Conservation (phyloP, 163 green algal genomes). For the Prototheca cutis region DNA sequence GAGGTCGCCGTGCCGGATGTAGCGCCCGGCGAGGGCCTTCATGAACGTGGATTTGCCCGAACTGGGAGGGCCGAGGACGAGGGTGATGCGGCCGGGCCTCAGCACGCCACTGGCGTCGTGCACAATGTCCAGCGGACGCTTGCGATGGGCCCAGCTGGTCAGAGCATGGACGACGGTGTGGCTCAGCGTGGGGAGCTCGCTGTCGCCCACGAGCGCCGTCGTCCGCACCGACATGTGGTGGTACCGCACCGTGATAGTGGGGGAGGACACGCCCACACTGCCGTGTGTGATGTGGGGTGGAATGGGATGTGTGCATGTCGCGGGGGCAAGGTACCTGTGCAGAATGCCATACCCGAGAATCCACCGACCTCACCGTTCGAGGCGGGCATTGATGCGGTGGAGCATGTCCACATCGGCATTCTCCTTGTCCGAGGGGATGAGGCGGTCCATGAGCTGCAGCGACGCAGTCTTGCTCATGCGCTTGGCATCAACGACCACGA, state of each 20-base stretch:
- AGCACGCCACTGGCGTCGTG: slow-evolving; percentile 17
- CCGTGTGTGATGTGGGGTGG: too few relatives aligned
- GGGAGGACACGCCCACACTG: slow-evolving; percentile 10
- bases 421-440: background rate
- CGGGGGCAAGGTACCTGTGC: too few relatives aligned
- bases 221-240: slow-evolving; percentile 9
- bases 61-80: slow-evolving; percentile 66
- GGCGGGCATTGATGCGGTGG: background rate
- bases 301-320: too few relatives aligned
- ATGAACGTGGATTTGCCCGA: slow-evolving; percentile 62
- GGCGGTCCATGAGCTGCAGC: background rate
- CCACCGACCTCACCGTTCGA: background rate
- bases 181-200: slow-evolving; percentile 14
- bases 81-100: slow-evolving; percentile 35
- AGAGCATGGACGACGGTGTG: slow-evolving; percentile 1
- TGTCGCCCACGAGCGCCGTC: slow-evolving; percentile 9
- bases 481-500: background rate
- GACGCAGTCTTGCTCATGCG: background rate
- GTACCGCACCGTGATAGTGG: slow-evolving; percentile 19
- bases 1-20: slow-evolving; percentile 12
- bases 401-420: background rate
- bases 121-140: slow-evolving; percentile 4
- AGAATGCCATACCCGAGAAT: too few relatives aligned
- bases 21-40: slow-evolving; percentile 37
- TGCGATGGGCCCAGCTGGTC: background rate